Evolutionary conservation across 371 early-diverging fungal species (phyloP).

Genomic region (Mortierella sp.): DNA sequence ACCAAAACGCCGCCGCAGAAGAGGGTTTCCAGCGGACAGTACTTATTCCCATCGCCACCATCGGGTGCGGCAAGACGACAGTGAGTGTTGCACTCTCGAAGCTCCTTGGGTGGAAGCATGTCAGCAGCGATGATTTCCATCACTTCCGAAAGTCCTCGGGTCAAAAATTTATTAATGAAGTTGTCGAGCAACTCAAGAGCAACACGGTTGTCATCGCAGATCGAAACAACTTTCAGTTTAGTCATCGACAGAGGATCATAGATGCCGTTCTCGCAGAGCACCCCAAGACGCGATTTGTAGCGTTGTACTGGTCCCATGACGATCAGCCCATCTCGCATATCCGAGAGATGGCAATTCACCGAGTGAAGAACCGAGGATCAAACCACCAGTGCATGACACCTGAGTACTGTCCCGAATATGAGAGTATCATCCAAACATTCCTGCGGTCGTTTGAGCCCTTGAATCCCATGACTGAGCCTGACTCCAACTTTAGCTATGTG

Average conservation of each 20-base stretch:
- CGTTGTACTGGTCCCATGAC: conserved; percentile 77
- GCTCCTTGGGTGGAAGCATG: conserved; percentile 72
- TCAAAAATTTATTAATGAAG: conserved; percentile 62
- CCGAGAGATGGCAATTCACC: conserved; percentile 58
- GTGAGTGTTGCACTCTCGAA: conserved; percentile 66
- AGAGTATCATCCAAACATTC: conserved; percentile 66
- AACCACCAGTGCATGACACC: conserved; percentile 84
- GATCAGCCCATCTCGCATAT: conserved; percentile 53
- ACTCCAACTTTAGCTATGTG: conserved; percentile 63
- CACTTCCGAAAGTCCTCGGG: conserved; percentile 62
- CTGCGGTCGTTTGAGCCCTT: conserved; percentile 64
- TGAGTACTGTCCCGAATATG: conserved; percentile 62
- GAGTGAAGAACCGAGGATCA: conserved; percentile 76
- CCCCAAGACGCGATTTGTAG: conserved; percentile 73
- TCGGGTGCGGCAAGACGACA: conserved; percentile 84
- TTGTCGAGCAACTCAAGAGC: conserved; percentile 62
- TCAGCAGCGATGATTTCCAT: conserved; percentile 82
- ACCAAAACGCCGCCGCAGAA: neutral
- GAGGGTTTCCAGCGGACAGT: conserved; percentile 64
- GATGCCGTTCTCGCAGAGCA: conserved; percentile 58
- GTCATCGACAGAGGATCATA: conserved; percentile 67
- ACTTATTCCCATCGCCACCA: conserved; percentile 79
- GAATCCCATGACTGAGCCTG: conserved; percentile 59
- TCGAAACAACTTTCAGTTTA: conserved; percentile 76
- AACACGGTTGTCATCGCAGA: conserved; percentile 74